Evolutionary conservation across 208 protist species (phyloP), one percentile per base, ranked within the genome.

Genomic region (Leishmania martiniquensis): DNA sequence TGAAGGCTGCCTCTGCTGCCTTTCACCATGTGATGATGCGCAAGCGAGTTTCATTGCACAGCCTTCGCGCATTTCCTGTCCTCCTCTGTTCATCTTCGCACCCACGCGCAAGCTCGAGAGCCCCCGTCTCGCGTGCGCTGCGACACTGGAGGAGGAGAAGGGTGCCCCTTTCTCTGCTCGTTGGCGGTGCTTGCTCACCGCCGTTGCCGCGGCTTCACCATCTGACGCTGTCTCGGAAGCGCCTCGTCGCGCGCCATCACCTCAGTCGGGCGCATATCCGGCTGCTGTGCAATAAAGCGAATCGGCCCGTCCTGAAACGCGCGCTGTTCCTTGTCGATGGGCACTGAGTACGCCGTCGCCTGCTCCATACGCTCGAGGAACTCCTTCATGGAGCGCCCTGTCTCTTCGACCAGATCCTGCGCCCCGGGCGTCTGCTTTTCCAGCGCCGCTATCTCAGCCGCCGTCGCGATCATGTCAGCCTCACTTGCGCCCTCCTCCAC

Each of bases 271-370:
- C 72, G 79, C 72, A 77, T 75, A 20, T 71, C 79, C 34, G 52
- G 49, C 51, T 83, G 79, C 68, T 83, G 73, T 20, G 65, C 44
- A 20, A 83, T 74, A 51, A 65, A n/a, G 15, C 54, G 52, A 5
- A 83, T 42, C 54, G 79, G 79, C 6, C 63, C 73, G 44, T 77
- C 34, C 57, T 59, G 34, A 75, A 90, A 87, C 63, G 72, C 52
- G 0, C 89, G 82, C 37, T 62, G 72, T 69, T 90, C 87, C 70
- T 89, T 89, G 73, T 94, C 86, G 82, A 91, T 89, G 12, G 90
- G 87, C 87, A 94, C 90, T 17, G 86, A 90, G 77, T 94, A 94
- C 47, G 85, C 85, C 75, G 85, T 83, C 55, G 85, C 72, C 71
- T 88, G 79, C 70, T 92, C 85, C 83, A 92, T 82, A 42, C 87